Conservation (phyloP, 129 eudicot genomes). For the Rutidosis leptorrhynchoides region DNA sequence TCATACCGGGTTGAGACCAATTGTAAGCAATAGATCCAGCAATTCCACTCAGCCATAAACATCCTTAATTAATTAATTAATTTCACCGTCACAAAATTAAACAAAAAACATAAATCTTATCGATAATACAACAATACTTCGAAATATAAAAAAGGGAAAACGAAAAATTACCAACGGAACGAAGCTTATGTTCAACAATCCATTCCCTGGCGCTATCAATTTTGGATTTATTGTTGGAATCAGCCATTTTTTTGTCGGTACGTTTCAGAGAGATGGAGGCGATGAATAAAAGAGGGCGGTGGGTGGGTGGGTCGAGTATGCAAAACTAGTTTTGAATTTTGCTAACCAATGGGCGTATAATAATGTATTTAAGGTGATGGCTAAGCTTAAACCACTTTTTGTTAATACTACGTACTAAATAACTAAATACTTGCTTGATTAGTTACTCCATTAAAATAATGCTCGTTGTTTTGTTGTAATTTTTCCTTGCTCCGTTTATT, state of each 20-base stretch:
- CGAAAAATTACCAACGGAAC: conserved; percentile 50
- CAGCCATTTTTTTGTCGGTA: conserved; percentile 17
- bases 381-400: too few relatives aligned
- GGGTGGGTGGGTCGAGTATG: not conserved
- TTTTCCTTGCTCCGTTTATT: too few relatives aligned
- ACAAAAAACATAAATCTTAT: not conserved
- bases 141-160: not conserved
- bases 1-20: conserved; percentile 83
- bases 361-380: not conserved
- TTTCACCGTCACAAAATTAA: not conserved
- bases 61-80: conserved; percentile 35
- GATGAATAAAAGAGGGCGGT: not conserved
- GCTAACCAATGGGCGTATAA: not conserved
- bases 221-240: conserved; percentile 23
- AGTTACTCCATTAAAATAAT: too few relatives aligned
- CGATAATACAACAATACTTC: not conserved
- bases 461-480: too few relatives aligned
- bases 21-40: conserved; percentile 71
- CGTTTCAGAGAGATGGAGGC: conserved; percentile 10
- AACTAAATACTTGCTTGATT: too few relatives aligned
- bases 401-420: too few relatives aligned
- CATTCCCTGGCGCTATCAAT: conserved; percentile 42
- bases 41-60: conserved; percentile 67
- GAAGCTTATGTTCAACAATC: conserved; percentile 74
- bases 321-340: not conserved